phyloP scores from a whole-genome alignment of 768 basidiomycete species.

The Termitomyces sp. region DNA sequence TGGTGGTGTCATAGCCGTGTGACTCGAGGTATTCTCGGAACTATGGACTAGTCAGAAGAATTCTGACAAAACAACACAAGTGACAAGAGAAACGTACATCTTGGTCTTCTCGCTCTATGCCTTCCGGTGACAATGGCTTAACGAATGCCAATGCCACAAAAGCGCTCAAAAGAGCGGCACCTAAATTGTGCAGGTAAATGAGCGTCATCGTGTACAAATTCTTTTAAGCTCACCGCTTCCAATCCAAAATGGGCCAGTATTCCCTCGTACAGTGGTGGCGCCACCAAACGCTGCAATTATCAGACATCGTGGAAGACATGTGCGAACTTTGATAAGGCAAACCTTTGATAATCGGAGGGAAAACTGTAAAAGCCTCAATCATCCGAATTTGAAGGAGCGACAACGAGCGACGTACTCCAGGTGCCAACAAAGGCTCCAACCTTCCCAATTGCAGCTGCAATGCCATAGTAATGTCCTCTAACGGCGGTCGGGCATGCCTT shows the following conservation, averaged over 20 bases:
- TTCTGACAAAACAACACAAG: not conserved
- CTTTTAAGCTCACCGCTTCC: slow-evolving; percentile 49
- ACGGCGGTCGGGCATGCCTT: slow-evolving; percentile 84
- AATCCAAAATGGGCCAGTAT: slow-evolving; percentile 86
- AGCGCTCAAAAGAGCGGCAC: slow-evolving; percentile 77
- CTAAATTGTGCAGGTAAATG: slow-evolving; percentile 22
- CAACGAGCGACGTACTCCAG: slow-evolving; percentile 51
- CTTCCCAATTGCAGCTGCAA: slow-evolving; percentile 83
- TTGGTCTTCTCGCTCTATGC: slow-evolving; percentile 63
- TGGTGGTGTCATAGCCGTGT: slow-evolving; percentile 69
- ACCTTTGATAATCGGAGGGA: slow-evolving; percentile 65
- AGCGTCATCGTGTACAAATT: not conserved
- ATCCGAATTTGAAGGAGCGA: not conserved
- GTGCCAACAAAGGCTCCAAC: slow-evolving; percentile 80
- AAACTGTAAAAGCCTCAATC: slow-evolving; percentile 37
- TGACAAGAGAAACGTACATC: not conserved
- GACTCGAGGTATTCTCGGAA: slow-evolving; percentile 81
- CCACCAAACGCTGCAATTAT: slow-evolving; percentile 56
- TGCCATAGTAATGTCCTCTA: slow-evolving; percentile 81
- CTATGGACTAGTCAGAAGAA: slow-evolving; percentile 25
- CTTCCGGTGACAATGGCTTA: slow-evolving; percentile 68
- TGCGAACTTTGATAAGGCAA: slow-evolving; percentile 11
- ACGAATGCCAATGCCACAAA: slow-evolving; percentile 70
- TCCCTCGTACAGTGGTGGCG: slow-evolving; percentile 46
- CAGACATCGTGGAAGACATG: slow-evolving; percentile 8